Evolutionary conservation across 768 basidiomycete species (phyloP).

Genomic region (Vararia minispora): DNA sequence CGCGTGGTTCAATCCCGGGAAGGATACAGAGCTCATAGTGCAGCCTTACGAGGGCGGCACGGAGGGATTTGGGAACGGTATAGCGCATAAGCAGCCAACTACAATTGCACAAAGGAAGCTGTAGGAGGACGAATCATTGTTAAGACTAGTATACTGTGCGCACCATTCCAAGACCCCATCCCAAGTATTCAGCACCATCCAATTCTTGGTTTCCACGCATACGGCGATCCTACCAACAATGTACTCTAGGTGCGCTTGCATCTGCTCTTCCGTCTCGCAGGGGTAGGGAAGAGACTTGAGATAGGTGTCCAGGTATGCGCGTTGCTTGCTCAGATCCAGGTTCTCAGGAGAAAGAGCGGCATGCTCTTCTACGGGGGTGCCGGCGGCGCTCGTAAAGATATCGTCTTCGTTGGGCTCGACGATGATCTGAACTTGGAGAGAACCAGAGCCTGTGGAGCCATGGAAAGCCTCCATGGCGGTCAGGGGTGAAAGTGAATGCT

Average conservation of each 20-base stretch:
- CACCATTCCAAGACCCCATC: slow-evolving; percentile 74
- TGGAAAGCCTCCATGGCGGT: too few species aligned
- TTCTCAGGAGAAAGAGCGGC: slow-evolving; percentile 18
- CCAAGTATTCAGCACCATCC: slow-evolving; percentile 66
- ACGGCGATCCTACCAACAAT: slow-evolving; percentile 61
- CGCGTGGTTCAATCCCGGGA: slow-evolving; percentile 64
- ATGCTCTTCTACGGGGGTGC: slow-evolving; percentile 27
- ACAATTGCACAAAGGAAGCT: not conserved
- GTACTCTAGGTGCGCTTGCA: slow-evolving; percentile 56
- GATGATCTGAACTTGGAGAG: slow-evolving; percentile 8
- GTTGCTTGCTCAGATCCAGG: slow-evolving; percentile 42
- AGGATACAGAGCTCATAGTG: slow-evolving; percentile 74
- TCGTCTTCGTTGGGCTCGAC: slow-evolving; percentile 49
- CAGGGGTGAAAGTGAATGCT: too few species aligned
- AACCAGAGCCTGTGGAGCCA: too few species aligned
- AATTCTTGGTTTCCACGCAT: slow-evolving; percentile 66
- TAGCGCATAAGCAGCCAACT: slow-evolving; percentile 82
- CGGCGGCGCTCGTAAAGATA: slow-evolving; percentile 28
- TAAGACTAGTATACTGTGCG: slow-evolving; percentile 10
- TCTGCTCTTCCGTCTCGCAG: slow-evolving; percentile 59
- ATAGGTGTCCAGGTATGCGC: slow-evolving; percentile 51
- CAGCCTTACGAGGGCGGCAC: slow-evolving; percentile 60
- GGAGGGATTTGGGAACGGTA: slow-evolving; percentile 56
- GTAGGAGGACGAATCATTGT: not conserved
- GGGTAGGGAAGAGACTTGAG: slow-evolving; percentile 60